Percentiles rank a stretch among this genome's conserved stretches.
These are phyloP conservation scores for Globisporangium mamillatum DNA, from an alignment of 352 stramenopile genomes.

Conservation along the genomic window DNA sequence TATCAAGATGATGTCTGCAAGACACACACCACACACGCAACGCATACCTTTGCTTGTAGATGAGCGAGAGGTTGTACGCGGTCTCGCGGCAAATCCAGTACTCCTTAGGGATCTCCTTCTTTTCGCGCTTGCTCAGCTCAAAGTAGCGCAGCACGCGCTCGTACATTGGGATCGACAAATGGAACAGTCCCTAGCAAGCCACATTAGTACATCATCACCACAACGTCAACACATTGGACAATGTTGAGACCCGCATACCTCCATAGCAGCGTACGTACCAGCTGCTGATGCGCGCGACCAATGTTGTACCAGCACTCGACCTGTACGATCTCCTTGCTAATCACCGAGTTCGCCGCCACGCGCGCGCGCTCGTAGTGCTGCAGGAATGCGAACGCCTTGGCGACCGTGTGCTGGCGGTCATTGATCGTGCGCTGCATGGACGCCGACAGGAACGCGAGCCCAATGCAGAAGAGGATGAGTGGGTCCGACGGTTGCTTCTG, in stretches of 20 bases:
- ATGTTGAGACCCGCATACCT: too few relatives aligned
- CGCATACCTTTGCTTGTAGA: conserved; percentile 84
- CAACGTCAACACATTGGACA: too few relatives aligned
- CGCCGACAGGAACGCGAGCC: conserved; percentile 75
- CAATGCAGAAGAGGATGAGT: conserved; percentile 83
- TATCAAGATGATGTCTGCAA: neutral
- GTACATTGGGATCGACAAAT: conserved; percentile 87
- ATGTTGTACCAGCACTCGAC: conserved; percentile 88
- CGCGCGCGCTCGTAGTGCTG: conserved; percentile 77
- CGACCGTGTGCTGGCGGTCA: conserved; percentile 78
- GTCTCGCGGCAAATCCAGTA: conserved; percentile 80
- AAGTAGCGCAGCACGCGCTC: conserved; percentile 82
- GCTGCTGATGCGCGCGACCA: conserved; percentile 78
- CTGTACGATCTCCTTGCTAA: conserved; percentile 61
- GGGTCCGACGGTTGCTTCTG: conserved; percentile 71
- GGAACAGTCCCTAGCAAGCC: conserved; percentile 63
- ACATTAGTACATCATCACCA: conserved; percentile 4
- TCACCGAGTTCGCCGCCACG: conserved; percentile 40
- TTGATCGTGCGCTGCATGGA: conserved; percentile 88
- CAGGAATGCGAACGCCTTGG: conserved; percentile 84
- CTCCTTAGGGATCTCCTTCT: conserved; percentile 48
- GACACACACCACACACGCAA: neutral
- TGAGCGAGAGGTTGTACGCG: conserved; percentile 86
- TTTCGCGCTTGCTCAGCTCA: conserved; percentile 49
- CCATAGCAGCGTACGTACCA: conserved; percentile 38